Base-by-base conservation (phyloP, 1,139 yeast genomes). In the Sugiyamaella neomexicana region DNA sequence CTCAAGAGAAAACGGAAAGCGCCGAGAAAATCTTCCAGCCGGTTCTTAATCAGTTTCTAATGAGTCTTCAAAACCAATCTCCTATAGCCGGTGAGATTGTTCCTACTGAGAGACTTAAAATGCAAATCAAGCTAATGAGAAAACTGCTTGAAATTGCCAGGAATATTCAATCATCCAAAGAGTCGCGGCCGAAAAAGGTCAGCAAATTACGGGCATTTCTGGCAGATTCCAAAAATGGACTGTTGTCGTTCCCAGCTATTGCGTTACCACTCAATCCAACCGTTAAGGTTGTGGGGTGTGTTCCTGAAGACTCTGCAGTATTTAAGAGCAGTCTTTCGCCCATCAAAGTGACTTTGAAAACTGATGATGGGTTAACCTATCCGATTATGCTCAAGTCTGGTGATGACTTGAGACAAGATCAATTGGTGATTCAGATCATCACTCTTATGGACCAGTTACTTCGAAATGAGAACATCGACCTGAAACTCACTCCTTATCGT, bases 351-450 rank as follows among this genome's bases (percentile, higher is more conserved):
- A 81, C 90, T 0, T 83, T 93, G 66, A 84, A 80, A 62, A 85
- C 95, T 0, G 73, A 78, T 1, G 71, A 69, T 13, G 87, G 85
- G 0, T 71, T 68, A 1, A 77, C 75, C 50, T 95, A 90, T 69
- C 83, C 96, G 2, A 72, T 93, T 44, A 93, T 95, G 86, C 90
- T 90, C 72, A 95, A 95, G 68, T 87, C 88, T 49, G 99, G 99
- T 2, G 99, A 95, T 71, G 99, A 95, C 68, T 75, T 95, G 51
- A 77, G 98, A 56, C 99, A 95, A 69, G 99, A 95, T 73, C 99
- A 95, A 69, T 79, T 95, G 61, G 96, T 93, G 23, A 88, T 90
- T 52, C 99, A 95, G 69, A 89, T 95, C 56, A 88, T 95, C 53
- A 81, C 86, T 53, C 74, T 95, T 56, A 93, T 95, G 97, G 97